Percentiles rank a stretch among this genome's conserved stretches.
These are phyloP conservation scores for Usnea hakonensis DNA, from an alignment of 495 filamentous ascomycete genomes.

Conservation along the genomic window DNA sequence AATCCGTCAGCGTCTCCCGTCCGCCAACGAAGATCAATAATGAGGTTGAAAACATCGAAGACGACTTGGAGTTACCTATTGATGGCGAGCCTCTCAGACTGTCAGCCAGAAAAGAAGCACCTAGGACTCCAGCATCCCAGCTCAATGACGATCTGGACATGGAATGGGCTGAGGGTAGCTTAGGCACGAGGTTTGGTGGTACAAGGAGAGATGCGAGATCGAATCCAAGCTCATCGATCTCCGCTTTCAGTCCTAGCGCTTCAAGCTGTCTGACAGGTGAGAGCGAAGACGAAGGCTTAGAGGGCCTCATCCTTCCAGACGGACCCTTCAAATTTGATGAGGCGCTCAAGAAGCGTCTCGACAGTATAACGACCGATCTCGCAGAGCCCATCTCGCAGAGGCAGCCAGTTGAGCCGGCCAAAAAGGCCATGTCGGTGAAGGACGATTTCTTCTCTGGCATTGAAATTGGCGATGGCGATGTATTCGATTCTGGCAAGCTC, in stretches of 20 bases:
- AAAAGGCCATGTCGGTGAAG: constrained; percentile 38
- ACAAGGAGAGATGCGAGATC: constrained; percentile 70
- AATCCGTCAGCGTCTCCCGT: constrained; percentile 44
- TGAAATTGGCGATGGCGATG: constrained; percentile 75
- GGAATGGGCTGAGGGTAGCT: constrained; percentile 86
- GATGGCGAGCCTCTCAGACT: constrained; percentile 52
- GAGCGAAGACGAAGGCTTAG: constrained; percentile 86
- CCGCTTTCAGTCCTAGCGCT: constrained; percentile 81
- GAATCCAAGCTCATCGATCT: constrained; percentile 74
- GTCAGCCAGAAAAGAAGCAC: constrained; percentile 48
- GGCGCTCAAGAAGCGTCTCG: constrained; percentile 61
- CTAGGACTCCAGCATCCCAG: constrained; percentile 48
- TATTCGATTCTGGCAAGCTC: constrained; percentile 69
- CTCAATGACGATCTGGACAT: constrained; percentile 65
- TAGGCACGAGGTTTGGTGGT: constrained; percentile 81
- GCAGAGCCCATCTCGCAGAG: constrained; percentile 28
- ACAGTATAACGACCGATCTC: constrained; percentile 40
- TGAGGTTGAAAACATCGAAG: constrained; percentile 61
- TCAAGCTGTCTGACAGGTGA: constrained; percentile 85
- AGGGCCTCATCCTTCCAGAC: constrained; percentile 74
- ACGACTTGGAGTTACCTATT: constrained; percentile 66
- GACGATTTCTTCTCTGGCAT: constrained; percentile 85
- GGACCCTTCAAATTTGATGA: constrained; percentile 75
- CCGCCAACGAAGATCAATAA: constrained; percentile 36
- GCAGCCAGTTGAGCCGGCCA: constrained; percentile 20